Percentiles rank a stretch among this genome's conserved stretches.
Evolutionary conservation across 2,329 filamentous ascomycete species (phyloP).

Genomic region (Colletotrichum higginsianum): DNA sequence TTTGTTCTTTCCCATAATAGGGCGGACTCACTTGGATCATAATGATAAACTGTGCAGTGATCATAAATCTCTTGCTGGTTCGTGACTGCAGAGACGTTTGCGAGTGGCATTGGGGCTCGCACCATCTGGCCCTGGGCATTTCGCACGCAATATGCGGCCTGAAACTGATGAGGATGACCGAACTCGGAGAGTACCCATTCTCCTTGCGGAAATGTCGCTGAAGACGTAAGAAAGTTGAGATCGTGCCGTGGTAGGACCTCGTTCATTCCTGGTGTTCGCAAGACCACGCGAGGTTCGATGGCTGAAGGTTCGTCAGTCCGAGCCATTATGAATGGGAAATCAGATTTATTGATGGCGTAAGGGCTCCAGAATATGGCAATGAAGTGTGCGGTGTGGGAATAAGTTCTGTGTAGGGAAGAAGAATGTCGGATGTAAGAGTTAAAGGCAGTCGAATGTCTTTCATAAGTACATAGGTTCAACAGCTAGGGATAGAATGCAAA

Average conservation of each 20-base stretch:
- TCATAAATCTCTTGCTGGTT: constrained; percentile 37
- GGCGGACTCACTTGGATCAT: constrained; percentile 24
- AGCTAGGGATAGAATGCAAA: background rate
- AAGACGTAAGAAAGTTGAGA: constrained; percentile 20
- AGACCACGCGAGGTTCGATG: constrained; percentile 6
- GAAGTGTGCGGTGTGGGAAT: background rate
- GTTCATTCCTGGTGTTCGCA: constrained; percentile 34
- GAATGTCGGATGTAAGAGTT: background rate
- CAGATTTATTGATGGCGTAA: background rate
- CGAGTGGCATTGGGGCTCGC: constrained; percentile 33
- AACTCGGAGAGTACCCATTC: constrained; percentile 35
- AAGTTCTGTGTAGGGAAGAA: background rate
- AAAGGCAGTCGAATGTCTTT: background rate
- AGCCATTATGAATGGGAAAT: constrained; percentile 8
- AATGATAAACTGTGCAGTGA: constrained; percentile 40
- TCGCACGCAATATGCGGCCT: constrained; percentile 34
- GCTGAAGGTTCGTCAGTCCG: constrained; percentile 14
- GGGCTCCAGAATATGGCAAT: background rate
- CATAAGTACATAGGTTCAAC: background rate
- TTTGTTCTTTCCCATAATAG: background rate
- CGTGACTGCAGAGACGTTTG: constrained; percentile 32
- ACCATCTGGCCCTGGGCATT: constrained; percentile 32
- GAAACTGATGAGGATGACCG: constrained; percentile 31
- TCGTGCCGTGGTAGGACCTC: constrained; percentile 35
- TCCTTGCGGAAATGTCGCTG: constrained; percentile 21